phyloP scores from a whole-genome alignment of 441 rosid species.

The Macaranga tanarius region DNA sequence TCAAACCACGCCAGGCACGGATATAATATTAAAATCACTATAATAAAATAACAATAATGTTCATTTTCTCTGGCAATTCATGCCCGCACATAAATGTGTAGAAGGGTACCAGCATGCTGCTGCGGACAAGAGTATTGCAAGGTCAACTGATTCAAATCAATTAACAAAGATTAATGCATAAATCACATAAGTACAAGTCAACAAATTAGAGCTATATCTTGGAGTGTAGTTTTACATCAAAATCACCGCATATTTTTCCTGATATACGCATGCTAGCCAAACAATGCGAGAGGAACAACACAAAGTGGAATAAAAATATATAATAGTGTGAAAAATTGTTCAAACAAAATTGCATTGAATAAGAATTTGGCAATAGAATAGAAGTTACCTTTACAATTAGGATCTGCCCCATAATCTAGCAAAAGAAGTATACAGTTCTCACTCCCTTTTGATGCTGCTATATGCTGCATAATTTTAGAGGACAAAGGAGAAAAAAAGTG shows the following conservation, averaged over 20 bases:
- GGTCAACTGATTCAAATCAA: conserved; percentile 9
- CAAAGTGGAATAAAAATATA: background rate
- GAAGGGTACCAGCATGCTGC: background rate
- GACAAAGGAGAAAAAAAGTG: background rate
- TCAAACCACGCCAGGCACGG: background rate
- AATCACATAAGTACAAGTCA: background rate
- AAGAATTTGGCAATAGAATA: background rate
- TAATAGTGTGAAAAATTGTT: background rate
- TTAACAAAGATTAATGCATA: background rate
- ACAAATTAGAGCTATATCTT: background rate
- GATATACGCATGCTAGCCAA: background rate
- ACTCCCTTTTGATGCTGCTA: conserved; percentile 68
- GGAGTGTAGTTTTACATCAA: background rate
- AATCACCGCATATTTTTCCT: background rate
- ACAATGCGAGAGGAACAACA: background rate
- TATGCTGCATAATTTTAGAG: conserved; percentile 42
- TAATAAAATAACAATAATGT: background rate
- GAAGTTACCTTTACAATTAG: conserved; percentile 58
- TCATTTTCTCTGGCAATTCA: conserved; percentile 2
- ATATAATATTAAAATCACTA: background rate
- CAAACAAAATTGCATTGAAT: background rate
- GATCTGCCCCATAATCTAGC: conserved; percentile 56
- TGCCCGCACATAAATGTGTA: conserved; percentile 8
- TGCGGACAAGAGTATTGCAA: conserved; percentile 15
- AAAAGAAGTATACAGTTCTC: conserved; percentile 61